Evolutionary conservation across 2,329 filamentous ascomycete species (phyloP), one percentile per base, ranked within the genome.

Genomic region (Plectosphaerella cucumerina): DNA sequence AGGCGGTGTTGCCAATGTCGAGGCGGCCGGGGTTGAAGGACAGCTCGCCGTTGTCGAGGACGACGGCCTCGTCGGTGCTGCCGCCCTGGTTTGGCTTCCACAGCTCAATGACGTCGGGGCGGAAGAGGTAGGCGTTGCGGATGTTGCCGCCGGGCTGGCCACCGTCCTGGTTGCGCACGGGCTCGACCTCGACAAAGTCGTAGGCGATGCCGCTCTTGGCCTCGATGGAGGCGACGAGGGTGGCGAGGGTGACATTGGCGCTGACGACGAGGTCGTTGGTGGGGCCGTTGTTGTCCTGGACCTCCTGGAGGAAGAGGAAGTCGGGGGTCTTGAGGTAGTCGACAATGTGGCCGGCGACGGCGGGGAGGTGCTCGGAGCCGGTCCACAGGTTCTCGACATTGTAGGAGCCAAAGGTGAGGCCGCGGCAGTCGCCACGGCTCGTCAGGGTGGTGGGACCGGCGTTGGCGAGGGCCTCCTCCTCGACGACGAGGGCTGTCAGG

Each of bases 131-230:
- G 0, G 84, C 85, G 44, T 74, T 72, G 43, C 86, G 85, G 65
- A 90, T 89, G 70, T 90, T 89, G 35, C 85, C 85, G 14, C 86
- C 86, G 2, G 84, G 81, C 54, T 80, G 69, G 33, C 86, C 86
- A 52, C 86, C 86, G 56, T 89, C 84, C 54, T 76, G 59, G 64
- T 79, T 73, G 62, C 87, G 70, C 33, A 76, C 67, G 2, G 86
- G 85, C 42, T 71, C 73, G 50, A 89, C 76, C 55, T 83, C 77
- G 23, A 76, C 70, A 60, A 78, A 89, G 39, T 71, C 68, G 67
- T 90, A 90, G 10, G 73, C 65, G 2, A 78, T 71, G 21, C 76
- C 77, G 35, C 70, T 73, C 10, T 73, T 67, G 3, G 63, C 59
- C 43, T 70, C 65, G 59, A 89, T 82, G 15, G 77, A 77, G 3